Evolutionary conservation across 2,329 filamentous ascomycete genomes (phyloP).

Genomic region (Hymenoscyphus fructigenus): DNA sequence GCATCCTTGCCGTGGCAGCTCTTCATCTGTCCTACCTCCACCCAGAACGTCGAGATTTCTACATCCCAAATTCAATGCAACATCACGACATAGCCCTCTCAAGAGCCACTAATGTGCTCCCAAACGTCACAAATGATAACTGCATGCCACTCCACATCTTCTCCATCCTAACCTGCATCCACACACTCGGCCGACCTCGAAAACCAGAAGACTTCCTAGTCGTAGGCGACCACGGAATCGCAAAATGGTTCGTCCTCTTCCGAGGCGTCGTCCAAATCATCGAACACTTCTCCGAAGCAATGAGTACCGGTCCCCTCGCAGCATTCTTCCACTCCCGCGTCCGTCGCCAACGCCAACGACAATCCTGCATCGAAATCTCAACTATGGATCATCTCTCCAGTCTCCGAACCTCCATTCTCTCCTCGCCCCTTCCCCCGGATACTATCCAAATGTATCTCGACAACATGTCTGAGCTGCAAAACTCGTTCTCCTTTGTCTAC

Average conservation of each 20-base stretch:
- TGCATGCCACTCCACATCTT: constrained; percentile 40
- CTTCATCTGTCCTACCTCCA: constrained; percentile 46
- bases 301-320: constrained; percentile 24
- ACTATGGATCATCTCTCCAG: constrained; percentile 13
- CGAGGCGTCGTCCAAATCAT: constrained; percentile 38
- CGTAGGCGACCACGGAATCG: constrained; percentile 33
- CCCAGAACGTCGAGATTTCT: constrained; percentile 38
- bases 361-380: constrained; percentile 4
- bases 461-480: constrained; percentile 15
- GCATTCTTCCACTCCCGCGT: constrained; percentile 33
- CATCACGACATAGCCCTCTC: constrained; percentile 37
- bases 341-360: constrained; percentile 14
- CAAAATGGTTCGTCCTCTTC: constrained; percentile 41
- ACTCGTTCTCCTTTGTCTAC: constrained; percentile 14
- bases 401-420: constrained; percentile 16
- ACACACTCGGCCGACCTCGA: constrained; percentile 38
- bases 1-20: constrained; percentile 48
- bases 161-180: constrained; percentile 39
- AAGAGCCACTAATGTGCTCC: constrained; percentile 37
- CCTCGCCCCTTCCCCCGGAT: constrained; percentile 20
- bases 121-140: constrained; percentile 34
- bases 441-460: constrained; percentile 29
- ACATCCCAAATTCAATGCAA: constrained; percentile 39
- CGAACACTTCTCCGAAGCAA: constrained; percentile 29
- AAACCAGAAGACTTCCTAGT: constrained; percentile 38